Percentiles rank a stretch among this genome's conserved stretches.
phyloP scores from a whole-genome alignment of 73 alveolate species.

The Paramecium pentaurelia region DNA sequence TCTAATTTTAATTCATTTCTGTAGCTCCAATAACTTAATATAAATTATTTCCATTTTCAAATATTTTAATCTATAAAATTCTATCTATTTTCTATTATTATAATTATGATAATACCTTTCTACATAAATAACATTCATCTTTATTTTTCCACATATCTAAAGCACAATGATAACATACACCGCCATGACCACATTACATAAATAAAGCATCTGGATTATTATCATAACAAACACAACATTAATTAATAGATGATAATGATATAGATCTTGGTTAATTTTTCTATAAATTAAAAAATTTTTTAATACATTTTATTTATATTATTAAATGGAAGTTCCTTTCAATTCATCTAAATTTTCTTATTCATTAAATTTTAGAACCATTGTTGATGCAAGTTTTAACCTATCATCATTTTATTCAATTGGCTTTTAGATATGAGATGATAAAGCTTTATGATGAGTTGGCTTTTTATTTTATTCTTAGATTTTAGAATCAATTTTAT shows the following conservation, averaged over 20 bases:
- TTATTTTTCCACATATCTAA: constrained; percentile 46
- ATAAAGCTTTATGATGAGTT: neutral
- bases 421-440: neutral
- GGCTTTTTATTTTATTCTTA: neutral
- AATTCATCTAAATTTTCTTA: neutral
- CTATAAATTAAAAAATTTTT: neutral
- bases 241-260: neutral
- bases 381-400: neutral
- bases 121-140: constrained; percentile 23
- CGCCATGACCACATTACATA: constrained; percentile 59
- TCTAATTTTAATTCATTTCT: neutral
- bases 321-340: neutral
- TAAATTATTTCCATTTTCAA: neutral
- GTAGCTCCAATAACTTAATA: neutral
- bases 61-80: neutral
- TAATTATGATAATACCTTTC: neutral
- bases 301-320: neutral
- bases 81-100: neutral
- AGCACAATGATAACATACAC: constrained; percentile 52
- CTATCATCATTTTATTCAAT: neutral
- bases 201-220: constrained; percentile 30
- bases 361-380: neutral
- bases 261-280: neutral
- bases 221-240: constrained; percentile 37
- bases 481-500: neutral